Evolutionary conservation across 805 yeast genomes (phyloP).

Genomic region (Suhomyces prunicola): DNA sequence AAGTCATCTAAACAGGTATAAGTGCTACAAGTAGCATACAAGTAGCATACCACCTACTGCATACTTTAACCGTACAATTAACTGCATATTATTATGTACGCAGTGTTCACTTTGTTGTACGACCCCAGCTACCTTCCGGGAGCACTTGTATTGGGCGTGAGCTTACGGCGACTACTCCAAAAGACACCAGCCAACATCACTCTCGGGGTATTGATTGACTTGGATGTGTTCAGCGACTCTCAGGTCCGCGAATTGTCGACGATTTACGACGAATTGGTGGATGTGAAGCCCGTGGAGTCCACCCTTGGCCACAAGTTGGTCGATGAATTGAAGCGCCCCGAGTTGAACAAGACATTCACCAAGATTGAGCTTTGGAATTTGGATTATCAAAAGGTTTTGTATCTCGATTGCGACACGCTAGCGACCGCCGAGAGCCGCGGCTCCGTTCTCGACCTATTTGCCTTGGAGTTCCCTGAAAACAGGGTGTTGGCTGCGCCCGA

Average conservation of each 20-base stretch:
- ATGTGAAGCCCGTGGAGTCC: slow-evolving; percentile 24
- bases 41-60: not conserved
- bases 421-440: slow-evolving; percentile 9
- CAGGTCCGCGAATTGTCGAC: slow-evolving; percentile 26
- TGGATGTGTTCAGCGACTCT: slow-evolving; percentile 17
- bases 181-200: not conserved
- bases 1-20: not conserved
- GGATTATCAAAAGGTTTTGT: slow-evolving; percentile 46
- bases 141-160: slow-evolving; percentile 47
- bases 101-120: slow-evolving; percentile 49
- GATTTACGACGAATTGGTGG: slow-evolving; percentile 30
- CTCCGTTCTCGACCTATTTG: slow-evolving; percentile 28
- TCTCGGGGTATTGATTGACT: slow-evolving; percentile 35
- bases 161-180: slow-evolving; percentile 13
- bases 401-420: slow-evolving; percentile 64
- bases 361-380: slow-evolving; percentile 58
- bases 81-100: slow-evolving; percentile 13
- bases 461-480: slow-evolving; percentile 18
- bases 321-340: slow-evolving; percentile 47
- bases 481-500: slow-evolving; percentile 64
- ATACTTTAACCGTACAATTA: too few species aligned
- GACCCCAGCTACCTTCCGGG: slow-evolving; percentile 56
- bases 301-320: slow-evolving; percentile 22
- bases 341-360: slow-evolving; percentile 50
- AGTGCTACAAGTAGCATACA: not conserved